These are phyloP conservation scores for Solanum tarijense DNA, from an alignment of 257 asterid species.

Conservation along the genomic window DNA sequence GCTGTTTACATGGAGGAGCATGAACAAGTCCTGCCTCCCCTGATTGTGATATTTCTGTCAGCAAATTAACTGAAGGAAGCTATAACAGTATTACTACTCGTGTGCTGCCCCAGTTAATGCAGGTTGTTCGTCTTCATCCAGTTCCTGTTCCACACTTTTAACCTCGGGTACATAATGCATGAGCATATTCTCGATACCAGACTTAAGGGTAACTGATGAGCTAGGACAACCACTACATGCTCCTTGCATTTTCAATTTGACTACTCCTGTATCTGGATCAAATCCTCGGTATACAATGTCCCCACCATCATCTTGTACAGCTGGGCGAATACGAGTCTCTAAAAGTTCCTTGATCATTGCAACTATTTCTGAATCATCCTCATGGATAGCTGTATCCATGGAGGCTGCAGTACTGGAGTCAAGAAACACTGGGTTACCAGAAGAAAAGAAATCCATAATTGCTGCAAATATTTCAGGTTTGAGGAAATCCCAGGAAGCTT, in stretches of 20 bases:
- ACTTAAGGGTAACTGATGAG: slow-evolving; percentile 84
- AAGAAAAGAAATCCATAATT: slow-evolving; percentile 78
- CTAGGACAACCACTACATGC: slow-evolving; percentile 99
- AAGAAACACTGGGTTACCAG: slow-evolving; percentile 71
- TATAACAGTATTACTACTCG: slow-evolving; percentile 23
- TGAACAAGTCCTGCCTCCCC: neutral
- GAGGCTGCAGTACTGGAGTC: slow-evolving; percentile 59
- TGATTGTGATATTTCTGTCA: neutral
- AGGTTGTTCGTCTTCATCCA: slow-evolving; percentile 63
- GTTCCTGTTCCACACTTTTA: slow-evolving; percentile 77
- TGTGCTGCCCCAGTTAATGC: slow-evolving; percentile 51
- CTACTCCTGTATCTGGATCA: slow-evolving; percentile 64
- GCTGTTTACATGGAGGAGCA: neutral
- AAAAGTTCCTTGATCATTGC: slow-evolving; percentile 96
- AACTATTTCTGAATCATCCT: slow-evolving; percentile 90
- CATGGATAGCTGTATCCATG: slow-evolving; percentile 82
- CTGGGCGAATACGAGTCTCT: slow-evolving; percentile 92
- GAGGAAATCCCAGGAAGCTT: slow-evolving; percentile 72
- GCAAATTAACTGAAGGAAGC: neutral
- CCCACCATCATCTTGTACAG: slow-evolving; percentile 98
- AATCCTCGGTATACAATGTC: slow-evolving; percentile 78
- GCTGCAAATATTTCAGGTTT: slow-evolving; percentile 93
- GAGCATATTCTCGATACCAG: slow-evolving; percentile 95
- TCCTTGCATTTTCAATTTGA: slow-evolving; percentile 91
- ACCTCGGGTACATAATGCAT: slow-evolving; percentile 98